These are phyloP conservation scores for Stachybotrys chartarum DNA, from an alignment of 2,329 filamentous ascomycete species.

Conservation along the genomic window DNA sequence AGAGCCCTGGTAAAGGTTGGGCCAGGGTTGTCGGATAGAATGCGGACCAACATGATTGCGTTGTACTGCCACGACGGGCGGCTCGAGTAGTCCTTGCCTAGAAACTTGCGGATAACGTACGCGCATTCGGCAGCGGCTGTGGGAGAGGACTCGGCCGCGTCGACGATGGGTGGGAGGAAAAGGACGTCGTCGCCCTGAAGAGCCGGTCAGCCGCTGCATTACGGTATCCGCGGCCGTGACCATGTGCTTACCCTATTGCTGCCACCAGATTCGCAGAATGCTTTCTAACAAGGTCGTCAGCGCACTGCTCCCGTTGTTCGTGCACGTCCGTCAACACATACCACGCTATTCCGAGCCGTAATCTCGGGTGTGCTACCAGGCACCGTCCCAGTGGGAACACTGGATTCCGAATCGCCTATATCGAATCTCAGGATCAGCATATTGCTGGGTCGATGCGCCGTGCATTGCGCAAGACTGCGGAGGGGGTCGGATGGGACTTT, in stretches of 20 bases:
- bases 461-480: not conserved
- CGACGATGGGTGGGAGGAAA: constrained; percentile 87
- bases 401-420: not conserved
- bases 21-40: constrained; percentile 87
- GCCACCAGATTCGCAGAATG: constrained; percentile 72
- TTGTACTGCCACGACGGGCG: constrained; percentile 81
- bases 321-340: constrained; percentile 32
- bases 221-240: not conserved
- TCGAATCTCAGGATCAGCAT: not conserved
- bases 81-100: constrained; percentile 62
- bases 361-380: constrained; percentile 49
- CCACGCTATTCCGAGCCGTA: constrained; percentile 58
- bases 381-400: not conserved
- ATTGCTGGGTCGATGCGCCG: not conserved
- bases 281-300: constrained; percentile 45
- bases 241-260: constrained; percentile 32
- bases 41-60: constrained; percentile 89
- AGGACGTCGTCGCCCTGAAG: constrained; percentile 78
- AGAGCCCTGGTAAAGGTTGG: constrained; percentile 84
- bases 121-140: constrained; percentile 77
- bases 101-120: constrained; percentile 71
- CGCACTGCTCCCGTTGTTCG: not conserved
- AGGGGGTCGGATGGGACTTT: not conserved
- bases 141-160: constrained; percentile 88
- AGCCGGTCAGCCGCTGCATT: not conserved